Evolutionary conservation across 2,329 filamentous ascomycete species (phyloP).

Genomic region (Paecilomyces formosus): DNA sequence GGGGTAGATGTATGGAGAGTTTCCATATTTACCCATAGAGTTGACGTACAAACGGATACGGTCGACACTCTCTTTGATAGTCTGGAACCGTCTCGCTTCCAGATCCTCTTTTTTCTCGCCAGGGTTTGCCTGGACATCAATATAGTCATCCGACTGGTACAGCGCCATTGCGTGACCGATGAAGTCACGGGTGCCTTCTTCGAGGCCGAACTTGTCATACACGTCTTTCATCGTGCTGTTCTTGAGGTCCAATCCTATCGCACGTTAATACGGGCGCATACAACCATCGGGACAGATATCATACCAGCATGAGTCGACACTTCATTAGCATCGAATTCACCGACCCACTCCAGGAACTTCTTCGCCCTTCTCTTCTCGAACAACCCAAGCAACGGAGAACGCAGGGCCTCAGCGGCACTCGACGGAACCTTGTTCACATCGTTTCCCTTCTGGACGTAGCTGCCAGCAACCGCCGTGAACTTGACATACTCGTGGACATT

Average conservation of each 20-base stretch:
- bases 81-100: background rate
- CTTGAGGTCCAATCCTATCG: conserved; percentile 67
- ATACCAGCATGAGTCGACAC: conserved; percentile 82
- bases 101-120: background rate
- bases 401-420: conserved; percentile 80
- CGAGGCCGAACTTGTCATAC: conserved; percentile 94
- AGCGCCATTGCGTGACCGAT: conserved; percentile 98
- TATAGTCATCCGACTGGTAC: conserved; percentile 84
- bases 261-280: conserved; percentile 10
- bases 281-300: conserved; percentile 11
- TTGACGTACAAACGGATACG: conserved; percentile 95
- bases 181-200: conserved; percentile 84
- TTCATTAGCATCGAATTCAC: conserved; percentile 74
- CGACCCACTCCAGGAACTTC: conserved; percentile 94
- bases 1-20: conserved; percentile 98
- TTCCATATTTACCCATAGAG: conserved; percentile 94
- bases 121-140: conserved; percentile 56
- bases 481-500: conserved; percentile 84
- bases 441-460: conserved; percentile 85
- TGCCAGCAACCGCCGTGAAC: conserved; percentile 91
- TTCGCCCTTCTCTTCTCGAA: conserved; percentile 98
- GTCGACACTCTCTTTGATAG: conserved; percentile 75
- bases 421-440: conserved; percentile 96
- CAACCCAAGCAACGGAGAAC: conserved; percentile 90
- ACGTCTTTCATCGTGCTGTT: conserved; percentile 93